Conservation (phyloP, 768 basidiomycete genomes). For the Lentinus brumalis region DNA sequence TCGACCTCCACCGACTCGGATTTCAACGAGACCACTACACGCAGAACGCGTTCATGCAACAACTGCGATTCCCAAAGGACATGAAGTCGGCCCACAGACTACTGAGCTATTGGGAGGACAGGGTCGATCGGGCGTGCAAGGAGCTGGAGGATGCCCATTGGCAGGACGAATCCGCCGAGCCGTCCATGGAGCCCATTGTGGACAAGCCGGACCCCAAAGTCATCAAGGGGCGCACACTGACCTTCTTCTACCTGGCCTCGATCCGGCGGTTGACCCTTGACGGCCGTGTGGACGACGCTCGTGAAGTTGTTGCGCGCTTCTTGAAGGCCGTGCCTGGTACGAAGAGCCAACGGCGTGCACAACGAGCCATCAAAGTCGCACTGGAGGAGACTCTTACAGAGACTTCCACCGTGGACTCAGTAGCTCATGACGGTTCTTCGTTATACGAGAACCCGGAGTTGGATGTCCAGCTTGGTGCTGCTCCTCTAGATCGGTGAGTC, state of each 20-base stretch:
- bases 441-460: too few relatives aligned
- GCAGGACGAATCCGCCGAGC: not conserved
- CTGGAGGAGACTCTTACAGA: too few relatives aligned
- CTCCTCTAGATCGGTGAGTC: too few relatives aligned
- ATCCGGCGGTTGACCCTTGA: not conserved
- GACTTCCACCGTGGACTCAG: too few relatives aligned
- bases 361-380: too few relatives aligned
- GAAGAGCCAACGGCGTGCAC: too few relatives aligned
- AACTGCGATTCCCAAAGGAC: slow-evolving; percentile 38
- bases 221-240: not conserved
- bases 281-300: not conserved
- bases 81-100: not conserved
- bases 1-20: slow-evolving; percentile 53
- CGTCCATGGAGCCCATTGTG: not conserved
- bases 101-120: not conserved
- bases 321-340: too few relatives aligned
- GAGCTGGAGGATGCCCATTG: not conserved
- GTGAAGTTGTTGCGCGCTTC: not conserved
- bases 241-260: not conserved
- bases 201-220: not conserved
- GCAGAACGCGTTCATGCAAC: slow-evolving; percentile 50
- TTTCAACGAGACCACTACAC: slow-evolving; percentile 49
- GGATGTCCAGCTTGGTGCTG: too few relatives aligned
- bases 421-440: too few relatives aligned
- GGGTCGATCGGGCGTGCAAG: not conserved